Conservation (phyloP, 2,329 filamentous ascomycete genomes). For the Nemania bipapillata region DNA sequence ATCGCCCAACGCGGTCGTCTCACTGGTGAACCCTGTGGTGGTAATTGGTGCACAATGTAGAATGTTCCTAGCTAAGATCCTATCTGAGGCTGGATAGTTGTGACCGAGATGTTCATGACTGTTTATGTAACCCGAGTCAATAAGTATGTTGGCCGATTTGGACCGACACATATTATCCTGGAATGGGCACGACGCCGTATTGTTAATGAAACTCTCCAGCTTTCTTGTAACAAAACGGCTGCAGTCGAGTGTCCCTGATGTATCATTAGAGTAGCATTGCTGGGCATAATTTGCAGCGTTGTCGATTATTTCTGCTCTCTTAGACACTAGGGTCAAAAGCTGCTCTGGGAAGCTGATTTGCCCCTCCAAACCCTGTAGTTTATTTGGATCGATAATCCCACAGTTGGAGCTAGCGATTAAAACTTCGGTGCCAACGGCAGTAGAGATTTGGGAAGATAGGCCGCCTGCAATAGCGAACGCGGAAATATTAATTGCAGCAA, state of each 20-base stretch:
- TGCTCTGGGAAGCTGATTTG: neutral
- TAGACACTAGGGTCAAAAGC: too few species aligned
- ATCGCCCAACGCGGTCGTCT: neutral
- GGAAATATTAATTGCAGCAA: conserved; percentile 3
- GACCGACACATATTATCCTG: conserved; percentile 15
- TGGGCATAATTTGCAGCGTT: conserved; percentile 30
- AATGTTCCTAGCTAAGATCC: conserved; percentile 16
- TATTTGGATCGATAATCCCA: too few species aligned
- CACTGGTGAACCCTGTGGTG: conserved; percentile 24
- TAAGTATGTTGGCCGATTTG: conserved; percentile 12
- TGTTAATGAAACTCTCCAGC: neutral
- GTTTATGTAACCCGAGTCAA: conserved; percentile 30
- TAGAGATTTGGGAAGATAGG: conserved; percentile 30
- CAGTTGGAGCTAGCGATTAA: conserved; percentile 14
- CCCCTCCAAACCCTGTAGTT: neutral
- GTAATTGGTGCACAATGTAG: conserved; percentile 35
- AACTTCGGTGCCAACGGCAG: conserved; percentile 24
- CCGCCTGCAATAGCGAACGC: conserved; percentile 24
- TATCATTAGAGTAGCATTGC: conserved; percentile 25
- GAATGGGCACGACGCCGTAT: conserved; percentile 26
- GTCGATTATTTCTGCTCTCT: neutral
- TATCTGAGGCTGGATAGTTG: conserved; percentile 18
- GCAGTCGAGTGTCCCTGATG: conserved; percentile 9
- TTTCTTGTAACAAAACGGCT: neutral
- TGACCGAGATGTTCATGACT: conserved; percentile 28